These are phyloP conservation scores for Scheffersomyces spartinae DNA, from an alignment of 805 yeast genomes.

Conservation along the genomic window DNA sequence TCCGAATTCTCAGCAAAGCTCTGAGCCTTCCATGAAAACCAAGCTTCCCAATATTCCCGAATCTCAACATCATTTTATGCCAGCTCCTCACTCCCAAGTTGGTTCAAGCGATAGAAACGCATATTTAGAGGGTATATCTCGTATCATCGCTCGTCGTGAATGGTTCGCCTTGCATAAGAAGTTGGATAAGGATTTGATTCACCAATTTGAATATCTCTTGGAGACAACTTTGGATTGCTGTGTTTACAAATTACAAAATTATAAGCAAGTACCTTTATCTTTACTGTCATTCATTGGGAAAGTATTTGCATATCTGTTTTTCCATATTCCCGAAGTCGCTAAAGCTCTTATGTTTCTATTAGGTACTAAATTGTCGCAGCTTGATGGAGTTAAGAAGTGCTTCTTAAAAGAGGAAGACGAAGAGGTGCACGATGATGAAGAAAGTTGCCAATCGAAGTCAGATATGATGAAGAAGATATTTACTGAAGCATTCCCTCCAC, in stretches of 20 bases:
- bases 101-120: slow-evolving; percentile 47
- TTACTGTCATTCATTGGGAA: slow-evolving; percentile 60
- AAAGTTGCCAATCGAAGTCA: too few relatives aligned
- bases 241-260: slow-evolving; percentile 32
- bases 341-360: slow-evolving; percentile 45
- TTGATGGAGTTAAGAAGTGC: too few relatives aligned
- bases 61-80: too few relatives aligned
- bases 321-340: slow-evolving; percentile 43
- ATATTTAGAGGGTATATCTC: slow-evolving; percentile 41
- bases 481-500: slow-evolving; percentile 24
- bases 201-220: slow-evolving; percentile 23
- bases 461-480: too few relatives aligned
- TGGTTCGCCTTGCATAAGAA: slow-evolving; percentile 18
- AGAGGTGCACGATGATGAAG: too few relatives aligned
- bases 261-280: slow-evolving; percentile 43
- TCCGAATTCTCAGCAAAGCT: too few relatives aligned
- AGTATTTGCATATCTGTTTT: slow-evolving; percentile 52
- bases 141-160: slow-evolving; percentile 35
- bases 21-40: too few relatives aligned
- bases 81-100: too few relatives aligned
- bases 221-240: slow-evolving; percentile 43
- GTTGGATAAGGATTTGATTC: slow-evolving; percentile 12
- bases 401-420: too few relatives aligned
- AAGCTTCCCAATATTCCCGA: too few relatives aligned
- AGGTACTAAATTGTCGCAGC: slow-evolving; percentile 42